Base-by-base conservation (phyloP, 495 filamentous ascomycete species). In the Aspergillus baeticus region DNA sequence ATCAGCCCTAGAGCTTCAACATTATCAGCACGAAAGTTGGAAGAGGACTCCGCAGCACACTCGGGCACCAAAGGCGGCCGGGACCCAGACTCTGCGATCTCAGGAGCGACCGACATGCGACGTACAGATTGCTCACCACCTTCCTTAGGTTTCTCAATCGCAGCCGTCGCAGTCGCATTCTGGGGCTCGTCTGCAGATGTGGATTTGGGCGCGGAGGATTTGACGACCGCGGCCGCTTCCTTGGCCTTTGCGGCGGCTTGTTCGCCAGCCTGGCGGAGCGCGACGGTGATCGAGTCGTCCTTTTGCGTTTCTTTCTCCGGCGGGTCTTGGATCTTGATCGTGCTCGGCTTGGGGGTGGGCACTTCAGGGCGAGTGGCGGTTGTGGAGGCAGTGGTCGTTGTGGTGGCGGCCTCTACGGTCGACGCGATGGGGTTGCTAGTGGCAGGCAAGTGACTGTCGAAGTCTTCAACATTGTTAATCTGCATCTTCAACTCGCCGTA, bases 401-500 rank as follows among this genome's bases (percentile, higher is more conserved):
- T 55, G 62, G 65, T 43, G 57, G 73, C 26, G 26, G 26, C 18
- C 35, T 58, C 26, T 15, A 42, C 26, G 17, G 55, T 57, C 50
- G 55, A 59, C 33, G 57, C 53, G 14, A 63, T 56, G 5, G 74
- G 75, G 69, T 77, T 76, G 71, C 73, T 82, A 62, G 77, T 84
- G 37, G 75, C 58, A 43, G 65, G 63, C 54, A 78, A 66, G 33
- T 65, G 3, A 8, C 26, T 48, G 39, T 66, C 69, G 8, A 75
- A 54, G 38, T 73, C 71, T 52, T 73, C 61, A 26, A 72, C 69
- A 42, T 61, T 72, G 20, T 76, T 87, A 51, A 97, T 78, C 56
- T 89, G 83, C 69, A 94, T 83, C 68, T 94, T 92, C 52, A 98
- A 81, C 76, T 98, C 94, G 65, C 89, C 93, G 66, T 93, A 96